These are phyloP conservation scores for Penicillium longicatenatum DNA, from an alignment of 495 filamentous ascomycete genomes.

Conservation along the genomic window DNA sequence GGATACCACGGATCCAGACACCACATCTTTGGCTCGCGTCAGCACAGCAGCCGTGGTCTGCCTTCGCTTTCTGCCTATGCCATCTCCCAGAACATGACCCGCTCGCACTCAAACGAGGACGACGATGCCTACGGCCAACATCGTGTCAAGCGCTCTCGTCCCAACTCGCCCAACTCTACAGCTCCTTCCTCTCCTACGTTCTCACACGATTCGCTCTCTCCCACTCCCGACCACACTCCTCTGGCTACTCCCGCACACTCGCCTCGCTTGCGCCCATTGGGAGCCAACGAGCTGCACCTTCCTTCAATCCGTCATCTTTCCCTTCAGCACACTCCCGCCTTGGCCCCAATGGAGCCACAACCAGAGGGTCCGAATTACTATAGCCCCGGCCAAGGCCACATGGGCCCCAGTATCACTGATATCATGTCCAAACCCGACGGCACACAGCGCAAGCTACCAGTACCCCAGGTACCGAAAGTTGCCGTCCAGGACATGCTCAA, in stretches of 20 bases:
- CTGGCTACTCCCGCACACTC: slow-evolving; percentile 95
- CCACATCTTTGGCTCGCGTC: slow-evolving; percentile 58
- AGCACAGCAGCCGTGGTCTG: slow-evolving; percentile 62
- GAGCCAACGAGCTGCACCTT: slow-evolving; percentile 69
- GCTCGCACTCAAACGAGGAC: slow-evolving; percentile 87
- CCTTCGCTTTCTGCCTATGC: slow-evolving; percentile 84
- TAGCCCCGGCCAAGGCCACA: slow-evolving; percentile 51
- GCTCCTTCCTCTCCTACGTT: slow-evolving; percentile 97
- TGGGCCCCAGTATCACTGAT: slow-evolving; percentile 81
- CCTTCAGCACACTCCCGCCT: slow-evolving; percentile 82
- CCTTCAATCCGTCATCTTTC: slow-evolving; percentile 88
- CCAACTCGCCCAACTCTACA: slow-evolving; percentile 91
- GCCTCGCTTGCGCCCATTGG: slow-evolving; percentile 80
- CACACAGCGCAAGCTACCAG: slow-evolving; percentile 88
- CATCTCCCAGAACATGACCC: slow-evolving; percentile 78
- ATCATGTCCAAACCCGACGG: slow-evolving; percentile 89
- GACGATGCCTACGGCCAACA: slow-evolving; percentile 70
- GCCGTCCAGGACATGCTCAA: slow-evolving; percentile 85
- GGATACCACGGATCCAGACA: slow-evolving; percentile 45
- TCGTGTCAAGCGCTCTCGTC: slow-evolving; percentile 81
- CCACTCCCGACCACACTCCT: slow-evolving; percentile 95
- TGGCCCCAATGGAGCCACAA: slow-evolving; percentile 89
- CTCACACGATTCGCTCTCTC: slow-evolving; percentile 93
- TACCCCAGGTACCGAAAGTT: slow-evolving; percentile 86
- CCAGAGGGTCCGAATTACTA: slow-evolving; percentile 59